A percentile compares a stretch with the other conserved stretches of the same genome.
phyloP scores from a whole-genome alignment of 371 early-diverging fungal genomes.

The Mucor piriformis region DNA sequence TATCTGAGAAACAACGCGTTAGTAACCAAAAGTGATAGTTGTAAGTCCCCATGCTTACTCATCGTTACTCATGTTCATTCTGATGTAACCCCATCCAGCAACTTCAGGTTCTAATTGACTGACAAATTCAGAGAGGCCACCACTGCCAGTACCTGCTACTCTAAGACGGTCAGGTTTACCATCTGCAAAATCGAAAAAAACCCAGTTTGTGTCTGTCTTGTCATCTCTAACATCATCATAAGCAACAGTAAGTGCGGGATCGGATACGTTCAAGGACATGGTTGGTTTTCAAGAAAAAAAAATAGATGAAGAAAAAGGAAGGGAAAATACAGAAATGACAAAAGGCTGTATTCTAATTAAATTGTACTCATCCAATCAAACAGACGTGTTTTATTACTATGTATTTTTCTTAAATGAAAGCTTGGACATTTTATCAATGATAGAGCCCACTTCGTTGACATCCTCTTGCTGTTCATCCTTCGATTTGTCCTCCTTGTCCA shows the following conservation, averaged over 20 bases:
- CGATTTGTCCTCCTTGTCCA: constrained; percentile 15
- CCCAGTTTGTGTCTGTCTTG: constrained; percentile 73
- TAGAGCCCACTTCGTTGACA: constrained; percentile 33
- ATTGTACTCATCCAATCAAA: neutral
- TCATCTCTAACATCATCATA: constrained; percentile 78
- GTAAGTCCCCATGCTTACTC: constrained; percentile 58
- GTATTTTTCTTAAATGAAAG: neutral
- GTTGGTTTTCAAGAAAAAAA: neutral
- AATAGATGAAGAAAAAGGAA: neutral
- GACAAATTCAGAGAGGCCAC: constrained; percentile 73
- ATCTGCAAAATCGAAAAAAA: constrained; percentile 50
- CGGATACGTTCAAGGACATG: constrained; percentile 53
- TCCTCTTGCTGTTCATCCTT: constrained; percentile 34
- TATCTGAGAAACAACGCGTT: constrained; percentile 26
- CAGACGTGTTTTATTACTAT: neutral
- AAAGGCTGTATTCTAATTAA: neutral
- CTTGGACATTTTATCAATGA: constrained; percentile 28
- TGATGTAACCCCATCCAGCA: constrained; percentile 82
- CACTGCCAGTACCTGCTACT: constrained; percentile 60
- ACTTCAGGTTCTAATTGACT: constrained; percentile 64
- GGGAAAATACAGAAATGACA: neutral
- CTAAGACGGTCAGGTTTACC: constrained; percentile 51
- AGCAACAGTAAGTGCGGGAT: constrained; percentile 60
- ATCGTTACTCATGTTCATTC: constrained; percentile 82
- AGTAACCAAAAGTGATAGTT: neutral